These are phyloP conservation scores for Phytopythium aichiense DNA, from an alignment of 352 stramenopile species.

Conservation along the genomic window DNA sequence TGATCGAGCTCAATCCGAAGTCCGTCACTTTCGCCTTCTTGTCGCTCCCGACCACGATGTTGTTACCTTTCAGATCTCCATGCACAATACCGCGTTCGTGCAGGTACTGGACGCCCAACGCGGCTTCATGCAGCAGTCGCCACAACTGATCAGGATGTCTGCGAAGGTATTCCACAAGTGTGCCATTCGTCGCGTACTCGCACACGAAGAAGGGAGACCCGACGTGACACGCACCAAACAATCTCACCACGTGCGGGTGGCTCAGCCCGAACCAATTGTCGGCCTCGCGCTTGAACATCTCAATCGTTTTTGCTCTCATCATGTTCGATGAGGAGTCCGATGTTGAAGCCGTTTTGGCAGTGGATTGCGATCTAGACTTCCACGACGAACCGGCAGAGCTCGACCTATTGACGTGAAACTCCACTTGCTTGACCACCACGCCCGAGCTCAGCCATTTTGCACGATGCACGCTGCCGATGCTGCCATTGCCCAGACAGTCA, in stretches of 20 bases:
- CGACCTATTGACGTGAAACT: background rate
- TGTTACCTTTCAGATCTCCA: constrained; percentile 33
- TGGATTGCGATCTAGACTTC: background rate
- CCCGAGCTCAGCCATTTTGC: constrained; percentile 3
- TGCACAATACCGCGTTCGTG: constrained; percentile 28
- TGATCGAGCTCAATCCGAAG: constrained; percentile 19
- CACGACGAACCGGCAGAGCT: constrained; percentile 6
- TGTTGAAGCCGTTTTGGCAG: constrained; percentile 1
- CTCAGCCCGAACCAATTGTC: constrained; percentile 28
- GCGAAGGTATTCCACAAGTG: constrained; percentile 14
- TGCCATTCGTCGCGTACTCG: constrained; percentile 18
- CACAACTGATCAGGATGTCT: constrained; percentile 19
- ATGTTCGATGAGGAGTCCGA: too few relatives aligned
- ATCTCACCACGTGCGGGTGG: constrained; percentile 24
- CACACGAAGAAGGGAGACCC: constrained; percentile 27
- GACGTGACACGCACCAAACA: constrained; percentile 29
- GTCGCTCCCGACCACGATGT: constrained; percentile 25
- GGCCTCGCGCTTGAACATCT: constrained; percentile 22
- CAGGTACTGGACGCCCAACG: constrained; percentile 28
- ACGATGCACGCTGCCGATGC: background rate
- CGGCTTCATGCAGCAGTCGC: constrained; percentile 17
- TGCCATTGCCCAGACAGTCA: background rate
- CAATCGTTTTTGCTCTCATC: constrained; percentile 1
- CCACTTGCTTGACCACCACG: constrained; percentile 24
- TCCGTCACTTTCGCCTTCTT: constrained; percentile 25